Base-by-base conservation (phyloP, 805 yeast species). In the Lipomyces sp. region DNA sequence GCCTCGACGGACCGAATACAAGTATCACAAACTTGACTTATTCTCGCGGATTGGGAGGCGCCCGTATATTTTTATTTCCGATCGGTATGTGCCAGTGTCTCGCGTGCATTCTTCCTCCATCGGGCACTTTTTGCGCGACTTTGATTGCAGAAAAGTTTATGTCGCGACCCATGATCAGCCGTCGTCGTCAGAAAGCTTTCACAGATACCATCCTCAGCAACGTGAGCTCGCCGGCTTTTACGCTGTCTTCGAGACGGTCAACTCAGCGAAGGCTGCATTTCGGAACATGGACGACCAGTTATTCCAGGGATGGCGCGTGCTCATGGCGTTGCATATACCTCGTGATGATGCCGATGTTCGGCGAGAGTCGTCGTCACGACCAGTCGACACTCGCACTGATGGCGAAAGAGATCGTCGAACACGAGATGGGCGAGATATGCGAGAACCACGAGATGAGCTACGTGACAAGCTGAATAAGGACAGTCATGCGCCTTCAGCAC, bases 401-500 rank as follows among this genome's bases (percentile, higher is more conserved):
- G 16, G 13, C 8, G 37, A 35, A 21, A 36, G 28, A 23, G 10
- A 7, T 16, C 18, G 14, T 21, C 21, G 8, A 18, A 11, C 22
- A 4, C 31, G 24, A 33, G 31, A 14, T n/a, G 19, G 22, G n/a
- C 26, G 2, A 78, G 77, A 18, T 86, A 82, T 41, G 83, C 95
- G 0, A 73, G 78, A 0, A 69, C 74, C 21, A 68, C 75, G 45
- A 70, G 79, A 77, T 48, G 95, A 88, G 57, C 73, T 88, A 44
- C 79, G 79, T 52, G 70, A 72, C 10, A 80, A 82, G 41, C 65
- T 88, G 39, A 69, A 80, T 19, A 83, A 83, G 53, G 95, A 88
- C 67, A 77, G 88, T 22, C 74, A 85, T 58, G 91, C 82, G 61
- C 77, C 87, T 53, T 68, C 85, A 2, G 76, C 86, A 22, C 89